Percentiles rank a stretch among this genome's conserved stretches.
phyloP scores from a whole-genome alignment of 106 monocot species.

The Xerophyta viscosa region DNA sequence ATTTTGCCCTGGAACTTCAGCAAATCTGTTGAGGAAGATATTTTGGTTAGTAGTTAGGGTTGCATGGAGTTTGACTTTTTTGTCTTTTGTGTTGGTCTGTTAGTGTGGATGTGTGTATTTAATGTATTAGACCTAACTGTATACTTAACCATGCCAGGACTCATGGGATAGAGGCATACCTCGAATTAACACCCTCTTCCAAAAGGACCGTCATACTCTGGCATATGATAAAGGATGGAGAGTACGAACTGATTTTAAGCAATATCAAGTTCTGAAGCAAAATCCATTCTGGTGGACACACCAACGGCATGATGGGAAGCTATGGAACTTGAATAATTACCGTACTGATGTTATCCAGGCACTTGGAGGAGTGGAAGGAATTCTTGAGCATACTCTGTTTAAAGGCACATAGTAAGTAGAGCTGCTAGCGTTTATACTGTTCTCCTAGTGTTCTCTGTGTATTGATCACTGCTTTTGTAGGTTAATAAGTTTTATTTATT shows the following conservation, averaged over 20 bases:
- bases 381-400: slow-evolving; percentile 93
- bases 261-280: slow-evolving; percentile 97
- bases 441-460: no score
- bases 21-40: no score
- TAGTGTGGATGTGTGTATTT: no score
- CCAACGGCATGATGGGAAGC: slow-evolving; percentile 98
- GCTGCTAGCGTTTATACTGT: neutral
- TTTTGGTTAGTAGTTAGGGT: no score
- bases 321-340: slow-evolving; percentile 99
- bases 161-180: slow-evolving; percentile 99
- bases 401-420: slow-evolving; percentile 96
- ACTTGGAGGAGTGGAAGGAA: slow-evolving; percentile 98
- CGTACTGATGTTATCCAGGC: slow-evolving; percentile 99
- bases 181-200: slow-evolving; percentile 98
- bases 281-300: slow-evolving; percentile 99
- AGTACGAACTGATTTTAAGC: slow-evolving; percentile 98
- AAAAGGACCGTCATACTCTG: slow-evolving; percentile 96
- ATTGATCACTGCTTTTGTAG: no score
- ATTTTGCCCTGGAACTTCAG: no score
- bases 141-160: slow-evolving; percentile 59
- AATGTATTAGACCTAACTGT: neutral
- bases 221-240: slow-evolving; percentile 99
- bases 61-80: no score
- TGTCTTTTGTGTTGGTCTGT: no score
- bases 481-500: no score